Conservation (phyloP, 495 filamentous ascomycete genomes). For the Hyaloscypha finlandica region DNA sequence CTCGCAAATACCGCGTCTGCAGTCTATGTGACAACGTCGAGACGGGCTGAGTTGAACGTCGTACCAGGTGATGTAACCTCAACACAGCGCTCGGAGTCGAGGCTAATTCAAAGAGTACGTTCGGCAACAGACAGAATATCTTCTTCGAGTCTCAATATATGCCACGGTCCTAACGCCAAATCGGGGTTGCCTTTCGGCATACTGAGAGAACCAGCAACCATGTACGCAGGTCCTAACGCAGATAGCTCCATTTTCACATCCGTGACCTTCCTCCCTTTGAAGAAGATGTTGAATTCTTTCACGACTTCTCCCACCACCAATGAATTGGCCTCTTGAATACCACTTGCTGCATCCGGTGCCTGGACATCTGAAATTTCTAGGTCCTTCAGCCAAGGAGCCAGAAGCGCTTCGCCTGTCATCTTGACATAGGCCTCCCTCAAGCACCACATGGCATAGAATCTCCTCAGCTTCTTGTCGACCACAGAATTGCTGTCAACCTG, state of each 20-base stretch:
- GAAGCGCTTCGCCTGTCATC: conserved; percentile 84
- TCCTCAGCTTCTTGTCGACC: conserved; percentile 62
- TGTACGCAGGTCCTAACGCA: conserved; percentile 61
- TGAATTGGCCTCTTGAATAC: conserved; percentile 60
- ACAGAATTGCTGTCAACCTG: conserved; percentile 45
- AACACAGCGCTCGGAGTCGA: too few relatives aligned
- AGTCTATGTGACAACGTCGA: too few relatives aligned
- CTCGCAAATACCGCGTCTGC: too few relatives aligned
- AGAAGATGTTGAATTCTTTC: conserved; percentile 51
- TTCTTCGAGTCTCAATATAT: conserved; percentile 21
- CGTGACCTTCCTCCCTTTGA: conserved; percentile 48
- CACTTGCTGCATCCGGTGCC: conserved; percentile 53
- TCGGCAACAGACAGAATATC: conserved; percentile 26
- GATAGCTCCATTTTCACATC: conserved; percentile 62
- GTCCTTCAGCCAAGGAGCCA: conserved; percentile 75
- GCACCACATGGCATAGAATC: conserved; percentile 89
- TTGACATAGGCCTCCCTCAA: conserved; percentile 93
- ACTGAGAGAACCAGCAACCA: conserved; percentile 57
- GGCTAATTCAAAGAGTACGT: background rate
- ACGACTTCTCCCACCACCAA: conserved; percentile 58
- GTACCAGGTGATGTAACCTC: too few relatives aligned
- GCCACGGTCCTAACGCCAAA: conserved; percentile 22
- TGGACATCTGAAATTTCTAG: conserved; percentile 68
- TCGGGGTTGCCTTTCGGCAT: conserved; percentile 3
- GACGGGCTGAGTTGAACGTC: too few relatives aligned